phyloP scores from a whole-genome alignment of 176 grass and related monocot genomes.

The Miscanthus lutarioriparius region DNA sequence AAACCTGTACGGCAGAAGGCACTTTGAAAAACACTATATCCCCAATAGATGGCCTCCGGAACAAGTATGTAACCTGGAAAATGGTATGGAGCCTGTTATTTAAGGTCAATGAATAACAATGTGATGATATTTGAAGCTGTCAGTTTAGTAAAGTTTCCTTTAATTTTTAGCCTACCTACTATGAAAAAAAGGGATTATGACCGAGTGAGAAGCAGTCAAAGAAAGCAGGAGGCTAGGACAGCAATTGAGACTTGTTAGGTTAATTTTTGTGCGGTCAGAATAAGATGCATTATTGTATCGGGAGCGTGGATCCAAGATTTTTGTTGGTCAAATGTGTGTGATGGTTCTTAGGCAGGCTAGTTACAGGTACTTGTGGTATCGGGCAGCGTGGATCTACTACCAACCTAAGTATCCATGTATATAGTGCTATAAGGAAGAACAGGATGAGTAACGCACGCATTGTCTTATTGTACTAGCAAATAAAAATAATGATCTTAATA shows the following conservation, averaged over 20 bases:
- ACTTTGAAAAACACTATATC: slow-evolving; percentile 54
- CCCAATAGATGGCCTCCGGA: slow-evolving; percentile 50
- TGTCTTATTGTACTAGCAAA: no score
- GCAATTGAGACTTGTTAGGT: background rate
- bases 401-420: no score
- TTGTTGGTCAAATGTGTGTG: background rate
- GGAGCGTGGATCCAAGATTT: background rate
- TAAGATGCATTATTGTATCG: background rate
- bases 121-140: background rate
- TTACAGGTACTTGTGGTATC: background rate
- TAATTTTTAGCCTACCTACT: no score
- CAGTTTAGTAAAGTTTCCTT: no score
- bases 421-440: no score
- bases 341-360: background rate
- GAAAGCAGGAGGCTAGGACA: no score
- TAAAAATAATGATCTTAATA: no score
- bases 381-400: background rate
- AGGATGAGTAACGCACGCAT: no score
- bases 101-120: background rate
- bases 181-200: no score
- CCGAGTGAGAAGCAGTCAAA: no score
- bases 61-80: slow-evolving; percentile 50
- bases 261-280: background rate
- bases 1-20: slow-evolving; percentile 33
- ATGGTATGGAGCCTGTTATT: background rate